Base-by-base conservation (phyloP, 1,284 basidiomycete genomes). In the Puccinia sorghi region DNA sequence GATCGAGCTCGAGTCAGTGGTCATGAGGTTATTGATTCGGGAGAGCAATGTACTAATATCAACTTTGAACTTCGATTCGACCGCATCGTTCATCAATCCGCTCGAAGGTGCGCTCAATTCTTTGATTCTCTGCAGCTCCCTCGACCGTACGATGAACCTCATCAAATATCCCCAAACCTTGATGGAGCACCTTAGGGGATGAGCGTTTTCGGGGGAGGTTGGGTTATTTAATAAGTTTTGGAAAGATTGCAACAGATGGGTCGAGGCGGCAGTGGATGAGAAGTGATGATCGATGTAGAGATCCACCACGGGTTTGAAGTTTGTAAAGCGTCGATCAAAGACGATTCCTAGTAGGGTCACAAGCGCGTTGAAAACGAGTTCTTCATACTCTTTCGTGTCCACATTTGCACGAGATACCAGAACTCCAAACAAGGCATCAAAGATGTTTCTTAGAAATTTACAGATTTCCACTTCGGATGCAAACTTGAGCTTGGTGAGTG, bases 81-180 rank as follows among this genome's bases (percentile, higher is more conserved):
- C 87, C 39, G 90, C 84, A 57, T 79, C 70, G 37, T 27, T 66
- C 39, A 63, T 79, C 39, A 79, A 27, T 66, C 70, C 77, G 32
- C 69, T 64, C 9, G 80, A 56, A 15, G 82, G 81, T 5, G 82
- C 77, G 4, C 27, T 54, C 20, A 71, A 17, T 76, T 93, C 92
- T 81, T 90, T 91, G 6, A 88, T 87, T 82, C 93, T 92, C 84
- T 97, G 94, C 50, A 97, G 85, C 83, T 96, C 93, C 54, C 94
- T 87, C 6, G 93, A 91, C 27, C 92, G 89, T 9, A 93, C 90
- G 82, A 97, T 92, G 85, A 98, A 93, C 84, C 93, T 92, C 89
- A 97, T 93, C 81, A 98, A 89, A 83, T 96, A 94, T 82, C 94
- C 92, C 93, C 94, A 97, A 25, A 98, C 95, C 84, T 97, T 97